Conservation (phyloP, 2,329 filamentous ascomycete genomes). For the Colletotrichum plurivorum region DNA sequence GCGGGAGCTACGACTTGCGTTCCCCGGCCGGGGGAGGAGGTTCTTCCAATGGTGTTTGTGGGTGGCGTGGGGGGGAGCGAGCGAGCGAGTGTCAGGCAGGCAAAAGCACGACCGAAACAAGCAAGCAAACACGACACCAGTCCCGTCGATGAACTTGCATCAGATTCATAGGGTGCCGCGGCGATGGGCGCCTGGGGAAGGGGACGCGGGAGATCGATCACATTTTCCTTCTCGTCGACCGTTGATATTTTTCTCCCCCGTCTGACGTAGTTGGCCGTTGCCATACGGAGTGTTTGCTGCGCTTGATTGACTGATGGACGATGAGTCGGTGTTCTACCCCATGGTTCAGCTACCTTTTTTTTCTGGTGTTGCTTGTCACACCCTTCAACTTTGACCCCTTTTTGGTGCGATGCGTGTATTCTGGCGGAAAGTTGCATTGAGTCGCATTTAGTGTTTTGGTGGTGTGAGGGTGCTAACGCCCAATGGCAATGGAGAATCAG, state of each 20-base stretch:
- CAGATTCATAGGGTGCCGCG: too few species aligned
- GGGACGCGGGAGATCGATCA: too few species aligned
- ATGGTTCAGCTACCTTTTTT: too few species aligned
- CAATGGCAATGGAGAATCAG: neutral
- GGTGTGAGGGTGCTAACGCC: neutral
- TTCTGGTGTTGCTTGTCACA: neutral
- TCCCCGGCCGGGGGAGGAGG: slow-evolving; percentile 2
- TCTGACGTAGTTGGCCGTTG: neutral
- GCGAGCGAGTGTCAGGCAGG: too few species aligned
- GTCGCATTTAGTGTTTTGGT: neutral
- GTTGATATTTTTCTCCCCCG: too few species aligned
- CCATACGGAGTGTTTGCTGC: neutral
- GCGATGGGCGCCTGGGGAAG: too few species aligned
- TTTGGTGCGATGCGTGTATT: neutral
- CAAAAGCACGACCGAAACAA: too few species aligned
- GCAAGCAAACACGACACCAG: too few species aligned
- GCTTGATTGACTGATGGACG: neutral
- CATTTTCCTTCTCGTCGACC: too few species aligned
- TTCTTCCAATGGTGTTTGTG: too few species aligned
- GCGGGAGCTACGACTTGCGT: neutral
- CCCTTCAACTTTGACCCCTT: neutral
- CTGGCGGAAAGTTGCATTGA: neutral
- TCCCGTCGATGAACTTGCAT: too few species aligned
- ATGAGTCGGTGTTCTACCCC: neutral
- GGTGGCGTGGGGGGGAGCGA: too few species aligned